Evolutionary conservation across 169 alveolate species (phyloP), one percentile per base, ranked within the genome.

Genomic region (Cryptosporidium xiaoi): DNA sequence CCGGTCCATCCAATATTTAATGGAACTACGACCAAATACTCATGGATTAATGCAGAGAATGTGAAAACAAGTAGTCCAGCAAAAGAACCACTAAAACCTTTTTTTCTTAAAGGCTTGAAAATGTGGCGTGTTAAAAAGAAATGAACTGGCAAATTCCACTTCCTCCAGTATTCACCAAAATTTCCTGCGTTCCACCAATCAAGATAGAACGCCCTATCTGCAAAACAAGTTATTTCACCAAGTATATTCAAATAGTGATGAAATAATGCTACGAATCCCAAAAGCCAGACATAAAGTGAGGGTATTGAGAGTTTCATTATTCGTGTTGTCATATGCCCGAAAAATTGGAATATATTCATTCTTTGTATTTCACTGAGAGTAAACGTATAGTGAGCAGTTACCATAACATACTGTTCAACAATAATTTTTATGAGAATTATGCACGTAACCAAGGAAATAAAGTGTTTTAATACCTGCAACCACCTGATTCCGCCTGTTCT

Each of bases 101-200:
- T 82, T 82, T 94, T 93, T 65, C 92, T 84, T 56, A 97, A 83
- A 16, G 99, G 99, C 92, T 94, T 95, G 91, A 96, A 94, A 24
- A 97, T 94, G 83, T 97, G 99, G 44, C 99, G 90, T 24, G 93
- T 90, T 10, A 97, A 92, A 93, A 96, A 97, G 83, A 92, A 94
- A 91, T 97, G 98, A 31, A 97, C 95, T n/a, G 99, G 99, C 24
- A 96, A 90, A 84, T 97, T 97, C 98, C 98, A 95, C 84, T 93
- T 94, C 51, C 97, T 90, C 98, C 98, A 96, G 89, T 96, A 96
- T 71, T 96, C 98, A 2, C 94, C 96, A 77, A 96, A 94, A 18
- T 95, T 93, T 18, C 96, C 93, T 40, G 98, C 96, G 71, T 96
- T 96, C 98, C 98, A 96, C 99, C 99, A 97, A 67, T 97, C 99